Percentiles rank a stretch among this genome's conserved stretches.
These are phyloP conservation scores for Excoecaria cochinchinensis DNA, from an alignment of 345 rosid genomes.

Conservation along the genomic window DNA sequence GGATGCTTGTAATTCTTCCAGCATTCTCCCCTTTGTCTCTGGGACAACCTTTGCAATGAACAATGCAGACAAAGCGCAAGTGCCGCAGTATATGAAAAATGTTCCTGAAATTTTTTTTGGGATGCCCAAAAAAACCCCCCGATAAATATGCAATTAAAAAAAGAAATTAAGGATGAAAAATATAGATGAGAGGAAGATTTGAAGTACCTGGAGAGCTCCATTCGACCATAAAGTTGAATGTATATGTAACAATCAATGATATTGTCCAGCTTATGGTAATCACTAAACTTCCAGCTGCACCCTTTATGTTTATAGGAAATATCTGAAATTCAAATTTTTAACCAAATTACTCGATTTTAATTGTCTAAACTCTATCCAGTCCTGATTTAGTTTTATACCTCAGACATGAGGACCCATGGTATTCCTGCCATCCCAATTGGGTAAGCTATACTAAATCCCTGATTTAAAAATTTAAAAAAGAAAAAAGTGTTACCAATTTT, in stretches of 20 bases:
- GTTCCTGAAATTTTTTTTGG: background rate
- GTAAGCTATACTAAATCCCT: conserved; percentile 41
- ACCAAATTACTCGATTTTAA: too few species aligned
- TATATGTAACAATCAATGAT: conserved; percentile 49
- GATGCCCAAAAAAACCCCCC: too few species aligned
- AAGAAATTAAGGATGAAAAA: too few species aligned
- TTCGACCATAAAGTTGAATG: conserved; percentile 42
- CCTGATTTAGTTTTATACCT: conserved; percentile 37
- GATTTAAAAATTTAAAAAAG: too few species aligned
- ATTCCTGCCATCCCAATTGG: conserved; percentile 53
- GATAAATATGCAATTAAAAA: background rate
- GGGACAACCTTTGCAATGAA: conserved; percentile 13
- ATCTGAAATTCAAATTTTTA: conserved; percentile 39
- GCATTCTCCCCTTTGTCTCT: conserved; percentile 6
- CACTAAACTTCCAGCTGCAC: conserved; percentile 53
- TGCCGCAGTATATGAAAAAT: background rate
- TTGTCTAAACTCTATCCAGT: too few species aligned
- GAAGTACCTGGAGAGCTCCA: conserved; percentile 53
- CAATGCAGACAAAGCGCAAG: background rate
- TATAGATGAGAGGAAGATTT: background rate
- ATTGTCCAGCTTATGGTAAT: conserved; percentile 46
- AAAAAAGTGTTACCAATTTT: background rate
- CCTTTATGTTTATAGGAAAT: conserved; percentile 74
- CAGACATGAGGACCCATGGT: conserved; percentile 65
- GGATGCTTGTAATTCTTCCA: conserved; percentile 12